Evolutionary conservation across 441 rosid genomes (phyloP).

Genomic region (Euphorbia celastroides): DNA sequence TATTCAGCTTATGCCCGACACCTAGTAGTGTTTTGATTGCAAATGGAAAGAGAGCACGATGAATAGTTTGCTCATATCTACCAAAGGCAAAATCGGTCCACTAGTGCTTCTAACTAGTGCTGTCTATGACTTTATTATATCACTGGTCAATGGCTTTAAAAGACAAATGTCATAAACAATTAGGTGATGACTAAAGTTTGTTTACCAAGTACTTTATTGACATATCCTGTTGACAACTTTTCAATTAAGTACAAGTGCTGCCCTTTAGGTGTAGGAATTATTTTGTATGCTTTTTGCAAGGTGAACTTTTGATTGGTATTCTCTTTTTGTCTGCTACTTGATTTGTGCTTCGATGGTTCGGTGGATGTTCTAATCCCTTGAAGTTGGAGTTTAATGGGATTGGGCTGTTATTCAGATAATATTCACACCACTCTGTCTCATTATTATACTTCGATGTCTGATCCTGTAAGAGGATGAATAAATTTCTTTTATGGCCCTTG

Average conservation of each 20-base stretch:
- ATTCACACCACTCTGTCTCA: neutral
- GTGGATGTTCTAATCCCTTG: neutral
- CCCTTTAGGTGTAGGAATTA: neutral
- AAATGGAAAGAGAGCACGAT: neutral
- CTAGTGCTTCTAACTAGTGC: neutral
- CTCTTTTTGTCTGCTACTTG: neutral
- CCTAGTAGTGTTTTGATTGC: neutral
- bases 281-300: neutral
- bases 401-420: neutral
- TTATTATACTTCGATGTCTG: neutral
- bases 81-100: neutral
- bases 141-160: neutral
- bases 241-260: neutral
- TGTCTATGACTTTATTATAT: neutral
- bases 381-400: neutral
- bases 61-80: neutral
- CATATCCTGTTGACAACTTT: neutral
- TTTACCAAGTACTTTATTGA: neutral
- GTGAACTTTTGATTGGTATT: neutral
- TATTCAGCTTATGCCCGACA: constrained; percentile 18
- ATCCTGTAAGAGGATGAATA: neutral
- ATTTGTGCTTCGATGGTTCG: neutral
- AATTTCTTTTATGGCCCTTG: neutral
- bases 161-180: neutral
- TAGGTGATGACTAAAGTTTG: neutral